Conservation (phyloP, 495 filamentous ascomycete genomes). For the Jackrogersella minutella region DNA sequence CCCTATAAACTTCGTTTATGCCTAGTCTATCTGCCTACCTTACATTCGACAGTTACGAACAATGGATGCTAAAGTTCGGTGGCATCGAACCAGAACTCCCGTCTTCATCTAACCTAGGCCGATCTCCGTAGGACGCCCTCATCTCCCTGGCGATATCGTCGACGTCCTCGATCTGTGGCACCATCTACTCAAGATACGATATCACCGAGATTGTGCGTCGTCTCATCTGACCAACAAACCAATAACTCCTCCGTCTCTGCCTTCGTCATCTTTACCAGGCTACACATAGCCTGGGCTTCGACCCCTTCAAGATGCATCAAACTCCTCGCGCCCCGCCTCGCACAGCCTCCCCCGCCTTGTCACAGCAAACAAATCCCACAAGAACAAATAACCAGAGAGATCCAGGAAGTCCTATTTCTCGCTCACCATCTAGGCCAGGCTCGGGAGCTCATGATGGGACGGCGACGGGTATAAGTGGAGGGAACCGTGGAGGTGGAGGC, state of each 20-base stretch:
- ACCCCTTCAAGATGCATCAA: constrained; percentile 74
- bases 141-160: constrained; percentile 10
- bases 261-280: constrained; percentile 2
- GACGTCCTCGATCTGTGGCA: constrained; percentile 12
- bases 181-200: constrained; percentile 17
- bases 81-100: constrained; percentile 42
- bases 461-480: constrained; percentile 51
- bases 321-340: constrained; percentile 75
- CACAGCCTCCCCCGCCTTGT: constrained; percentile 70
- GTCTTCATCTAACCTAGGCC: constrained; percentile 37
- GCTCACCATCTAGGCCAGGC: constrained; percentile 50
- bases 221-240: constrained; percentile 14
- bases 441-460: constrained; percentile 49
- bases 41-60: constrained; percentile 37
- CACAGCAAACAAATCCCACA: constrained; percentile 70
- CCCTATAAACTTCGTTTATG: constrained; percentile 17
- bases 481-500: constrained; percentile 56
- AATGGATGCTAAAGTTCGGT: constrained; percentile 51
- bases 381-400: constrained; percentile 78
- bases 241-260: background rate
- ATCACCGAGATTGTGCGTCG: constrained; percentile 20
- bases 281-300: constrained; percentile 16
- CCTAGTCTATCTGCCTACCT: constrained; percentile 13
- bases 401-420: constrained; percentile 49
- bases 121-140: constrained; percentile 22